These are phyloP conservation scores for Pseudogymnoascus sp. DNA, from an alignment of 2,329 filamentous ascomycete species.

Conservation along the genomic window DNA sequence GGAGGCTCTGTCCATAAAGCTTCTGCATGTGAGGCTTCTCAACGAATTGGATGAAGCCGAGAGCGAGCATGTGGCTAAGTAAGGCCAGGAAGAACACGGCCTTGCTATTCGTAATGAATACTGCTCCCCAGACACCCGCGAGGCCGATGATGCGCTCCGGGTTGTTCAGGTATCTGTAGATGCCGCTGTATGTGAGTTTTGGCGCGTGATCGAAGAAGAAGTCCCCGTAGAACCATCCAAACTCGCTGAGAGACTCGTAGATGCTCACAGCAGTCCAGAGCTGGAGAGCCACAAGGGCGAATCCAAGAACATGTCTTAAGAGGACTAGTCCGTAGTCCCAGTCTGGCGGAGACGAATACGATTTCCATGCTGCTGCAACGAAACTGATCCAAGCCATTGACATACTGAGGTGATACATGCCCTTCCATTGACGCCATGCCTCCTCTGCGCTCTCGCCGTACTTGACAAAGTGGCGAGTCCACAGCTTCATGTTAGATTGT, in stretches of 20 bases:
- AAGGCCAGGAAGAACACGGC: conserved; percentile 82
- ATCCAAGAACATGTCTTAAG: conserved; percentile 80
- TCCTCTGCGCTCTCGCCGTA: conserved; percentile 85
- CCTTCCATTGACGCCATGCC: conserved; percentile 98
- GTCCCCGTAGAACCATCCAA: conserved; percentile 98
- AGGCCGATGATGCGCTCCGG: conserved; percentile 90
- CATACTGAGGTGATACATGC: conserved; percentile 88
- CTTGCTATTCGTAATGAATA: conserved; percentile 85
- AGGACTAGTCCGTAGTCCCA: conserved; percentile 83
- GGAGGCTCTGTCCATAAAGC: conserved; percentile 78
- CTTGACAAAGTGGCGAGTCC: conserved; percentile 97
- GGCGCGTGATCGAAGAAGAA: conserved; percentile 92
- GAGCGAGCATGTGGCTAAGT: conserved; percentile 74
- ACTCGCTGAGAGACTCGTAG: conserved; percentile 92
- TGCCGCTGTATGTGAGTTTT: conserved; percentile 91
- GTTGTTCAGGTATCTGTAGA: conserved; percentile 97
- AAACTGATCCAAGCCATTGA: conserved; percentile 85
- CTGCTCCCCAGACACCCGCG: conserved; percentile 91
- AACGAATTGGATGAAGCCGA: conserved; percentile 85
- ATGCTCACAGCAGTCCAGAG: conserved; percentile 90
- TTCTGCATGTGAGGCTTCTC: conserved; percentile 98
- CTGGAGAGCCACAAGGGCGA: conserved; percentile 75
- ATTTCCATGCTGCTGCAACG: conserved; percentile 88
- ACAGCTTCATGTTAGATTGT: conserved; percentile 86
- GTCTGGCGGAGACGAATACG: conserved; percentile 80